Base-by-base conservation (phyloP, 2,329 filamentous ascomycete species). In the Immersiporthe knoxdaviesiana region DNA sequence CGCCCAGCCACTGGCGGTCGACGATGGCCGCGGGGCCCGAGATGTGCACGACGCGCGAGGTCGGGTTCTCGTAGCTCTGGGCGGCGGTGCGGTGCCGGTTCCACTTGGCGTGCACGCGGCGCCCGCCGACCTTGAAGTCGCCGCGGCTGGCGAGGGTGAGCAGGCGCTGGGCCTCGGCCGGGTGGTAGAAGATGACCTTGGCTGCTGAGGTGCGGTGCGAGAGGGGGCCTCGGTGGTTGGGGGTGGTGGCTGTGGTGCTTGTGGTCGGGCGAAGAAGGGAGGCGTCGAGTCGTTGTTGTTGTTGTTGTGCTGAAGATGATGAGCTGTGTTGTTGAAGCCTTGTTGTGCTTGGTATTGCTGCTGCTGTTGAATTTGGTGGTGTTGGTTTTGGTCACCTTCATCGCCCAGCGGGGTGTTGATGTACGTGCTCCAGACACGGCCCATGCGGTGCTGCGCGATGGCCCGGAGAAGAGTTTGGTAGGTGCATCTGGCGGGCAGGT, bases 141-240 rank as follows among this genome's bases (percentile, higher is more conserved):
- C 12, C 14, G 24, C n/a, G 12, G 4, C 16, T 3, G 24, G 63
- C 44, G 21, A 52, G 8, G 1, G 5, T 3, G 18, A 71, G 16
- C 2, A 71, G 56, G 32, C 41, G 24, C 39, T 30, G 47, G 1
- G 70, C 67, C 8, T 69, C 65, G 2, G 1, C 6, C 2, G 69
- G 66, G 50, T 59, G 32, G 65, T 71, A 72, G 63, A 72, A 72
- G 52, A 68, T 54, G 32, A 72, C 27, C 47, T 72, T 72, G 21
- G 69, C 71, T 0, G 67, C 71, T 2, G 56, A 67, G 44, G 65
- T 65, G 27, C 56, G 21, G 54, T 30, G 35, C 30, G 59, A 62
- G 35, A 62, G 59, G 3, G 59, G 37, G 1, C 14, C 24, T 30
- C 14, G 52, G 52, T 30, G 4, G 14, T 56, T 2, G 52, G 4